Conservation (phyloP, 805 yeast species). For the Wickerhamomyces pijperi region DNA sequence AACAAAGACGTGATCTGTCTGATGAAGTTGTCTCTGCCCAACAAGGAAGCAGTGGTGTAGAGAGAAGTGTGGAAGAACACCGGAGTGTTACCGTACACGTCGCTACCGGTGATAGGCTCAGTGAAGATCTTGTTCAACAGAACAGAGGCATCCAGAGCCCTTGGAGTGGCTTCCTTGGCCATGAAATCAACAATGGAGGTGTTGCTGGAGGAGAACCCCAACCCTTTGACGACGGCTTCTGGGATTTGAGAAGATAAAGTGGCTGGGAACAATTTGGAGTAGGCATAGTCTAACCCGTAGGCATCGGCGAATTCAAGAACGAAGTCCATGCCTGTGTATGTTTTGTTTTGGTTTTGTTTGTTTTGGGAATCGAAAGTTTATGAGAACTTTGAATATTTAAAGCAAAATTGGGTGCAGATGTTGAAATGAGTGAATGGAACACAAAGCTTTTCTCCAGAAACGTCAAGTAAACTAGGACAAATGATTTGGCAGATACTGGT, state of each 20-base stretch:
- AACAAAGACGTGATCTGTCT: constrained; percentile 66
- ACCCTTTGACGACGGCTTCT: constrained; percentile 18
- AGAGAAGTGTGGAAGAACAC: constrained; percentile 43
- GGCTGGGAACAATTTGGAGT: constrained; percentile 59
- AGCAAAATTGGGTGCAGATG: not conserved
- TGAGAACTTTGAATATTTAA: not conserved
- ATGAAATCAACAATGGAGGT: constrained; percentile 14
- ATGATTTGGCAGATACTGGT: too few species aligned
- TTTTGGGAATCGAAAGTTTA: constrained; percentile 1
- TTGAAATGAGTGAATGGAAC: not conserved
- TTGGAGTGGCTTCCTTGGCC: constrained; percentile 7
- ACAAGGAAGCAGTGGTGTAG: constrained; percentile 52
- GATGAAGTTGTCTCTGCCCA: constrained; percentile 60
- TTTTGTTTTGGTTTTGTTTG: constrained; percentile 1
- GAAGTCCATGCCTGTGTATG: constrained; percentile 58
- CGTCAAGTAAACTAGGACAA: too few species aligned
- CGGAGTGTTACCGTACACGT: constrained; percentile 54
- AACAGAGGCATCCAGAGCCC: constrained; percentile 6
- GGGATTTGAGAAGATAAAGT: constrained; percentile 30
- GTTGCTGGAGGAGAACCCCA: constrained; percentile 11
- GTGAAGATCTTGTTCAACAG: constrained; percentile 2
- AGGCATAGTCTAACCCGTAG: constrained; percentile 59
- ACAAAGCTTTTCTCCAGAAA: too few species aligned
- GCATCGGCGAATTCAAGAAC: constrained; percentile 75
- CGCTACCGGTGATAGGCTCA: constrained; percentile 15